Base-by-base conservation (phyloP, 306 rosid species). In the Citrullus amarus region DNA sequence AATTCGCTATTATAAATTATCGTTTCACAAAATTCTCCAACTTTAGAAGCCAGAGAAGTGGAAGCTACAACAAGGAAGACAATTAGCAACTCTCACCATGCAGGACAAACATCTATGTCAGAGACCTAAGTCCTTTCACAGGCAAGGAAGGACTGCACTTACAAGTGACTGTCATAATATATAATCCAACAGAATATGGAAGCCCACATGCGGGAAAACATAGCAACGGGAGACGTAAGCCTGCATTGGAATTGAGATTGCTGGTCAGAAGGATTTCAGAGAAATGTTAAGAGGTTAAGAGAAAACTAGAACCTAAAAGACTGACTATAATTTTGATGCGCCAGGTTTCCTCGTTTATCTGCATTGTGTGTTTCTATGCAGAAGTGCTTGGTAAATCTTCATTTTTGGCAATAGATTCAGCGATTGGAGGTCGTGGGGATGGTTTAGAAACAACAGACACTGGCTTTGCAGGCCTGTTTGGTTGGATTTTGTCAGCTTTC, bases 391-490 rank as follows among this genome's bases (percentile, higher is more conserved):
- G 90, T 51, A 81, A 8, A 69, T 87, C 94, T 70, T 85, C 87
- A 5, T 88, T 61, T 15, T 61, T 75, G 51, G 80, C 66, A 36
- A 28, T 63, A 8, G 87, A 60, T 74, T 83, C 78, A n/a, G 86
- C 81, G 34, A 75, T 82, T 6, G 83, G 85, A 72, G 67, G 80
- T 38, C 77, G 83, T 4, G 84, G 85, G 77, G 75, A 78, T 5
- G 87, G 89, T 88, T 86, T 92, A 56, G 76, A 78, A 78, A 71
- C 86, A 14, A 87, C 83, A 62, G 84, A 90, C 39, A 84, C 86
- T 39, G 89, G 89, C 85, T 87, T 83, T 8, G 68, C 69, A 62
- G 92, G 91, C 76, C 96, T 85, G 79, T 87, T 88, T 6, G 97
- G 95, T 82, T 91, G 84, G 51, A 89, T 88, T 86, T 90, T 88